phyloP scores from a whole-genome alignment of 306 rosid genomes.

The Gynostemma pentaphyllum region DNA sequence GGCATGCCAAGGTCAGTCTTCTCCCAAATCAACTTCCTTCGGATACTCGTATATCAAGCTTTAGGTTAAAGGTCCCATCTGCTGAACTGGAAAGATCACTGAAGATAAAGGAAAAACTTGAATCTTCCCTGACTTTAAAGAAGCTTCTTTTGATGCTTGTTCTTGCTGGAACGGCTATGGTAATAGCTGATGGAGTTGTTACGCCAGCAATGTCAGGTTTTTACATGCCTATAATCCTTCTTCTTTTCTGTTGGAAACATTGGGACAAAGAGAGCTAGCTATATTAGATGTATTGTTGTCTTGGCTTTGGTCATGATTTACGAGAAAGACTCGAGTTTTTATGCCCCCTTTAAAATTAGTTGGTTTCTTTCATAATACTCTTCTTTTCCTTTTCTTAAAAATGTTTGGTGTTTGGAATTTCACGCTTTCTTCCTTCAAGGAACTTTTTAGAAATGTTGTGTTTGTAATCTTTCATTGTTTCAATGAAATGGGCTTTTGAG shows the following conservation, averaged over 20 bases:
- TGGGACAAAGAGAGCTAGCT: neutral
- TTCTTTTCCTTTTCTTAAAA: neutral
- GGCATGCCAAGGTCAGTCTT: constrained; percentile 98
- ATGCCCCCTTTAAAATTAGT: neutral
- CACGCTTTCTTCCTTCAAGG: neutral
- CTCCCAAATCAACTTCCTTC: constrained; percentile 97
- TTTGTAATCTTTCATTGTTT: no score
- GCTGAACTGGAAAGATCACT: constrained; percentile 95
- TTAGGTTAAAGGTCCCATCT: constrained; percentile 92
- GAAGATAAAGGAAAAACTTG: constrained; percentile 87
- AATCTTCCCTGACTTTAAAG: constrained; percentile 70
- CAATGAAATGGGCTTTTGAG: no score
- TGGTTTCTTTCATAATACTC: neutral
- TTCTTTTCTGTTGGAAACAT: neutral
- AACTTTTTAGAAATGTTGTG: no score
- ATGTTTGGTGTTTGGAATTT: neutral
- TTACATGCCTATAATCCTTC: neutral
- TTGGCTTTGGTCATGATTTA: neutral
- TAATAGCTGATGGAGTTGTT: constrained; percentile 93
- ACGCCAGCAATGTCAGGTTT: constrained; percentile 94
- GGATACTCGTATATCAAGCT: constrained; percentile 89
- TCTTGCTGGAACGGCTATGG: constrained; percentile 98
- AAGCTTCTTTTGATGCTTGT: constrained; percentile 71
- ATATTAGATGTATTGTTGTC: neutral
- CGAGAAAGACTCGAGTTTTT: neutral